A percentile compares a stretch with the other conserved stretches of the same genome.
Evolutionary conservation across 1,284 basidiomycete genomes (phyloP).

Genomic region (Sanguinoderma infundibulare): DNA sequence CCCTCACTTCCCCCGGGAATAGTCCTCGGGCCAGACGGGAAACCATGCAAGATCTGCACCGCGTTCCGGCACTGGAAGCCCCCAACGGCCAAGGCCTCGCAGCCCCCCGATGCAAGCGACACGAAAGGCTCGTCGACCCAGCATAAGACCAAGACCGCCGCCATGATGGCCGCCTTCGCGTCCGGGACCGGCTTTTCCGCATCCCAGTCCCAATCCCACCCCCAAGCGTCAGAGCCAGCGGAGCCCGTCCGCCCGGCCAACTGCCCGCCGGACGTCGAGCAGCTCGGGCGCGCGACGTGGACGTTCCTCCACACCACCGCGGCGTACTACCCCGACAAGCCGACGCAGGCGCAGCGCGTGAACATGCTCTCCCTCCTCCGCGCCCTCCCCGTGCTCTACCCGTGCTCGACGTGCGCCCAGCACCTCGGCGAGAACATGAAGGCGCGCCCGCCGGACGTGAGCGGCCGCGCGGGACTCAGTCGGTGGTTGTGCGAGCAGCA

Average conservation of each 20-base stretch:
- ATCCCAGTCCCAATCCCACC: conserved; percentile 30
- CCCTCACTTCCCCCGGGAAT: conserved; percentile 69
- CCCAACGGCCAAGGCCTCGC: conserved; percentile 34
- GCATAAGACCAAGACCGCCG: conserved; percentile 43
- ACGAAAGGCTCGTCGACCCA: conserved; percentile 7
- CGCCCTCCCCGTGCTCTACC: conserved; percentile 83
- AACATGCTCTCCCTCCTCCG: conserved; percentile 83
- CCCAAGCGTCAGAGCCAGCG: conserved; percentile 12
- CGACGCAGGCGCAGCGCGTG: conserved; percentile 71
- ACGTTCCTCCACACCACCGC: conserved; percentile 94
- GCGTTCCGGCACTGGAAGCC: conserved; percentile 80
- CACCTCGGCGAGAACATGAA: conserved; percentile 78
- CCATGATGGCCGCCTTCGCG: conserved; percentile 46
- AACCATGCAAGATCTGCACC: conserved; percentile 91
- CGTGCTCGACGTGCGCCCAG: conserved; percentile 83
- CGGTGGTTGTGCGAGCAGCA: conserved; percentile 90
- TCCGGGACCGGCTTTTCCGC: conserved; percentile 40
- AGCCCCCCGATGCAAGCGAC: conserved; percentile 21
- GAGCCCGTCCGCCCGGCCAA: conserved; percentile 55
- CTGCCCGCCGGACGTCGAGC: conserved; percentile 88
- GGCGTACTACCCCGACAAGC: conserved; percentile 88
- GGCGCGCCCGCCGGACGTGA: conserved; percentile 74
- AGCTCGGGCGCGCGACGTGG: conserved; percentile 91
- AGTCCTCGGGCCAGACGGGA: conserved; percentile 89
- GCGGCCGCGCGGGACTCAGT: conserved; percentile 68